phyloP scores from a whole-genome alignment of 2,329 filamentous ascomycete species.

The Tolypocladium album region DNA sequence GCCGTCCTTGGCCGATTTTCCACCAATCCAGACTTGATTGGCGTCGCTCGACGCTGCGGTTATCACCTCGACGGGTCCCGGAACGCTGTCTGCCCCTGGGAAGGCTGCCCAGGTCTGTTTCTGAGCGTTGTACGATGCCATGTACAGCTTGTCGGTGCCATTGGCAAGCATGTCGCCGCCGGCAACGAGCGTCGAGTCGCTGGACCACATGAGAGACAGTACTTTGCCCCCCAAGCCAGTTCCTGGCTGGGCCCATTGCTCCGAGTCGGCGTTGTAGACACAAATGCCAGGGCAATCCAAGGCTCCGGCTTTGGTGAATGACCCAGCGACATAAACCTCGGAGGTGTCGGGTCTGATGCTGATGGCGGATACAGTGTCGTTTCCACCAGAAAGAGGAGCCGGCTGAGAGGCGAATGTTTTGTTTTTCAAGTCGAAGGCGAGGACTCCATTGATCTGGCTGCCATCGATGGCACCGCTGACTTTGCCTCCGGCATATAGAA shows the following conservation, averaged over 20 bases:
- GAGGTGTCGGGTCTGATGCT: slow-evolving; percentile 56
- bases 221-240: slow-evolving; percentile 61
- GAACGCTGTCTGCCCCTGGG: slow-evolving; percentile 52
- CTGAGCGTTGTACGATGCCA: slow-evolving; percentile 65
- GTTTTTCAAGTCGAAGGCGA: slow-evolving; percentile 65
- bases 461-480: slow-evolving; percentile 61
- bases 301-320: slow-evolving; percentile 72
- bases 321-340: slow-evolving; percentile 78
- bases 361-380: slow-evolving; percentile 67
- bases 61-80: slow-evolving; percentile 70
- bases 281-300: slow-evolving; percentile 77
- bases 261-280: slow-evolving; percentile 57
- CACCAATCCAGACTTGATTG: slow-evolving; percentile 72
- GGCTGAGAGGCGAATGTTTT: slow-evolving; percentile 61
- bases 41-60: slow-evolving; percentile 62
- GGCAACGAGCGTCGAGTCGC: slow-evolving; percentile 59
- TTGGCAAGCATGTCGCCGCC: slow-evolving; percentile 66
- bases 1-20: slow-evolving; percentile 50
- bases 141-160: slow-evolving; percentile 46
- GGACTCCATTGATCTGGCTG: slow-evolving; percentile 56
- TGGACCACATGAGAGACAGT: slow-evolving; percentile 65
- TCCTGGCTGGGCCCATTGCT: slow-evolving; percentile 74
- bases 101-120: slow-evolving; percentile 55
- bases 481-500: slow-evolving; percentile 73
- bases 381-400: slow-evolving; percentile 58